Percentiles rank a stretch among this genome's conserved stretches.
These are phyloP conservation scores for Diaporthe citrichinensis DNA, from an alignment of 2,329 filamentous ascomycete genomes.

Conservation along the genomic window DNA sequence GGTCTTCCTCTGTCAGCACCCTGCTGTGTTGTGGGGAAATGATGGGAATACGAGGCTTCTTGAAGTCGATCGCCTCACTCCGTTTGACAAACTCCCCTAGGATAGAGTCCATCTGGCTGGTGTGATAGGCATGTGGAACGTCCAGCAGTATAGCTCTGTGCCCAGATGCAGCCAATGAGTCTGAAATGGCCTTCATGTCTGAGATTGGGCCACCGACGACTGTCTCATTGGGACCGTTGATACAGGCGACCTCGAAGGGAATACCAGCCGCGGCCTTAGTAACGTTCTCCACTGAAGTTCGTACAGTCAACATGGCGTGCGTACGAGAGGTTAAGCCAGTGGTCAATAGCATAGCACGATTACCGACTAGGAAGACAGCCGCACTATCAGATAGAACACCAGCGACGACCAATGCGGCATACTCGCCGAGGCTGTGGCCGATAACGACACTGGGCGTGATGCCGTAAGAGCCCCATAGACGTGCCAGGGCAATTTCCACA, in stretches of 20 bases:
- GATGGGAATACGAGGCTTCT: conserved; percentile 8
- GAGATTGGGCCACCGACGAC: neutral
- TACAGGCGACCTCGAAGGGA: conserved; percentile 27
- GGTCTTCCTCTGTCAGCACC: neutral
- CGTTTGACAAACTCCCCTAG: neutral
- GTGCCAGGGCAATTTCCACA: conserved; percentile 11
- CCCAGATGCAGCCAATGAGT: neutral
- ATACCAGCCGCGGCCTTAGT: neutral
- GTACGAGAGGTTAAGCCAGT: neutral
- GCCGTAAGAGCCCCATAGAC: neutral
- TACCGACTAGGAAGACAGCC: conserved; percentile 17
- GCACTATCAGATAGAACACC: conserved; percentile 30
- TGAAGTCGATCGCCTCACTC: neutral
- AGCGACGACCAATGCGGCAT: conserved; percentile 10
- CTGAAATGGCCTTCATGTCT: neutral
- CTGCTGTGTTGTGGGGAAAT: neutral
- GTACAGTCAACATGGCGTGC: conserved; percentile 11
- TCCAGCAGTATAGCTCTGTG: conserved; percentile 4
- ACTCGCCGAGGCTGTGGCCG: neutral
- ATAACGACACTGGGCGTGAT: neutral
- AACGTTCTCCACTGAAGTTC: neutral
- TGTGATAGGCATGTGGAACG: conserved; percentile 24
- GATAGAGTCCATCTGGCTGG: conserved; percentile 10
- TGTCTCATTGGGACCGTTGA: conserved; percentile 13
- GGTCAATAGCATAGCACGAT: neutral